Evolutionary conservation across 805 yeast species (phyloP), one percentile per base, ranked within the genome.

Genomic region (Spathaspora sp.): DNA sequence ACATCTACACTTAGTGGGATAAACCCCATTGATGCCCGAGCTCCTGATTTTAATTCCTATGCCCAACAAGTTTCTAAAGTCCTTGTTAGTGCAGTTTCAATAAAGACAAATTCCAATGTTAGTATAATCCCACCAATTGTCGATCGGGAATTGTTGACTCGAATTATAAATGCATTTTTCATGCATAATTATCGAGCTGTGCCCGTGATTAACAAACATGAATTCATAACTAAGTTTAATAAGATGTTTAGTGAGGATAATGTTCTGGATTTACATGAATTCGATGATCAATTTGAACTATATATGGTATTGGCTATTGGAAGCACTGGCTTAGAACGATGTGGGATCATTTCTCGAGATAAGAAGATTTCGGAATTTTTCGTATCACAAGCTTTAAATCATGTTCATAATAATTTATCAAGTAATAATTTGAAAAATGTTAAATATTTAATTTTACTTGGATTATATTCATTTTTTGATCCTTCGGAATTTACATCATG

Each of bases 261-360:
- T 17, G 26, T 31, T 5, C 31, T 23, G n/a, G 42, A 28, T 39
- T 55, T 64, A 29, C 60, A 64, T 26, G 46, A 51, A 1, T 46
- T 59, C 19, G 66, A 71, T 32, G 61, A 64, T 18, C 61, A 65
- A 20, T 80, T 79, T 55, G 79, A 81, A 61, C 55, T 80, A 10
- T 75, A 73, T 59, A 76, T 81, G 79, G 73, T 79, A 2, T 68
- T 79, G 65, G 81, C 83, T 5, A 76, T 79, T 42, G 85, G 85
- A 1, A 78, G 82, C 50, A 76, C 82, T 9, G 73, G 81, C 2
- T 61, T 81, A 47, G 75, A 65, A 48, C 39, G 61, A 38, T 51
- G 50, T 31, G 53, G 60, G 2, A 45, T 56, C 7, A 47, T 59
- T 10, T 29, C 50, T 31, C 68, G 67, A 48, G 72, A 68, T 5